Evolutionary conservation across 768 basidiomycete species (phyloP), one percentile per base, ranked within the genome.

Genomic region (Termitomyces sp.): DNA sequence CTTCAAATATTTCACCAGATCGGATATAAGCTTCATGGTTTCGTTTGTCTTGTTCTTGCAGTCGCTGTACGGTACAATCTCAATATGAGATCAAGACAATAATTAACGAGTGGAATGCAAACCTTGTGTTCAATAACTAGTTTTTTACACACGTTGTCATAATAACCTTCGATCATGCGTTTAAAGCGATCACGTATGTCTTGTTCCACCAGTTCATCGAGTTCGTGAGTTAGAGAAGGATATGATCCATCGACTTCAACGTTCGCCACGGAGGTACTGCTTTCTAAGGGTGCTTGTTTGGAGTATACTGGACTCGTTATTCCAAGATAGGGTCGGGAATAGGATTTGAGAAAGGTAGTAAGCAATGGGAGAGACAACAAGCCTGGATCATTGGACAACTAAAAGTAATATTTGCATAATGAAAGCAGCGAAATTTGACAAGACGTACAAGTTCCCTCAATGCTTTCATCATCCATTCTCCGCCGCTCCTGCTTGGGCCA

Each of bases 21-120:
- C 95, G 92, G 63, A 99, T 98, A 68, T 99, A 99, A 56, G 97
- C 97, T 76, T 99, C 97, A 68, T 98, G 96, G 65, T 99, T 99
- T 50, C 90, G 82, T 60, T 88, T 87, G 70, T 98, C 97, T 73
- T 97, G 95, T 62, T 97, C 94, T 86, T 98, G 94, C 45, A 99
- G 78, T 47, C 89, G 87, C 96, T 98, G 66, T 29, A 52, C 55
- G 58, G n/a, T 58, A 37, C 45, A 17, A 34, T 41, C 43, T 46
- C 21, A 53, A 40, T 47, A 40, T 43, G 6, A 47, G 10, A 52
- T 49, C 12, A 34, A 27, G 43, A 51, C 14, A 49, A 35, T 11
- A 38, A 46, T n/a, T 50, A 29, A 17, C 19, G 16, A 40, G 11
- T 23, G 60, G 54, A 0, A 55, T 0, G 71, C 78, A 59, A 63